Evolutionary conservation across 2,329 filamentous ascomycete species (phyloP).

Genomic region (Xylariaceae sp.): DNA sequence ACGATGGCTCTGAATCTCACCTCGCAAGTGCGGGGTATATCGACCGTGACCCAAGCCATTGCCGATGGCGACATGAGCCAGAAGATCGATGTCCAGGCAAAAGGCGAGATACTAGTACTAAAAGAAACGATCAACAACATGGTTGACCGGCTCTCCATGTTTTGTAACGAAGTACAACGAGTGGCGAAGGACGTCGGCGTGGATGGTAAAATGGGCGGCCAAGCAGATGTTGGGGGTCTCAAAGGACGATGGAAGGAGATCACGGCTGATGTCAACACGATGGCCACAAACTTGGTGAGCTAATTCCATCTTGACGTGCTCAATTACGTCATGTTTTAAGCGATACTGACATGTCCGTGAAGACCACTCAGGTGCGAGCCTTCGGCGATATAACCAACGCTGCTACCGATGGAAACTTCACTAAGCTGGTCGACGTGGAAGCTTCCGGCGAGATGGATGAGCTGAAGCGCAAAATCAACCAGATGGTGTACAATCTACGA

Average conservation of each 20-base stretch:
- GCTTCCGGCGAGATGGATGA: slow-evolving; percentile 99
- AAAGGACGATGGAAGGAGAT: slow-evolving; percentile 98
- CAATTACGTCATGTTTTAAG: neutral
- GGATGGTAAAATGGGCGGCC: slow-evolving; percentile 97
- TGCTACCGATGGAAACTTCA: slow-evolving; percentile 95
- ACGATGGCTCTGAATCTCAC: slow-evolving; percentile 72
- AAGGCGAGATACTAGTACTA: slow-evolving; percentile 89
- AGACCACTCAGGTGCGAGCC: slow-evolving; percentile 95
- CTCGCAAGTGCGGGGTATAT: slow-evolving; percentile 84
- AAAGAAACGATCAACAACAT: slow-evolving; percentile 99
- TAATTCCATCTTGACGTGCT: neutral
- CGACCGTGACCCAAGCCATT: slow-evolving; percentile 91
- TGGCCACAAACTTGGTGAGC: slow-evolving; percentile 69
- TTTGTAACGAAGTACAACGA: slow-evolving; percentile 93
- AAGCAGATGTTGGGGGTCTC: slow-evolving; percentile 90
- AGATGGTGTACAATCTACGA: slow-evolving; percentile 95
- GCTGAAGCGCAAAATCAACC: slow-evolving; percentile 97
- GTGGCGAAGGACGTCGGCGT: slow-evolving; percentile 97
- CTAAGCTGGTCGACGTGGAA: slow-evolving; percentile 93
- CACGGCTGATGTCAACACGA: slow-evolving; percentile 93
- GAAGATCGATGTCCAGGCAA: slow-evolving; percentile 92
- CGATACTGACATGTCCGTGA: slow-evolving; percentile 32
- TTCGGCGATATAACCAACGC: slow-evolving; percentile 99
- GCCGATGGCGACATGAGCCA: slow-evolving; percentile 94
- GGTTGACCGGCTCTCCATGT: slow-evolving; percentile 92